phyloP scores from a whole-genome alignment of 169 alveolate species.

The Cryptosporidium parvum region DNA sequence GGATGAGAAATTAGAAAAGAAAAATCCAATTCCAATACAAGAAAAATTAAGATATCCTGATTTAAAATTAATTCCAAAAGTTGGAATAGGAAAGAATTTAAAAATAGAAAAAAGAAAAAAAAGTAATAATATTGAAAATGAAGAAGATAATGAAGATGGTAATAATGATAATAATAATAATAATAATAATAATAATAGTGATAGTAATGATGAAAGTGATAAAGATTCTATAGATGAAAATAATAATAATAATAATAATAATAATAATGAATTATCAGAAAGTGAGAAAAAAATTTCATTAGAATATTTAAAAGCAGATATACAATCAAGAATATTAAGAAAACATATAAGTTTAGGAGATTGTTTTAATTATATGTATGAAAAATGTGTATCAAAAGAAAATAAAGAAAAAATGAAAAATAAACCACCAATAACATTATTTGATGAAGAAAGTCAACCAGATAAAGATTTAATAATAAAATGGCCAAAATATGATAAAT shows the following conservation, averaged over 20 bases:
- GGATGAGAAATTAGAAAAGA: slow-evolving; percentile 28
- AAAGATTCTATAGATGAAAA: slow-evolving; percentile 5
- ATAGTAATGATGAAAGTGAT: not conserved
- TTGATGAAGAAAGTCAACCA: slow-evolving; percentile 49
- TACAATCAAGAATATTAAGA: slow-evolving; percentile 65
- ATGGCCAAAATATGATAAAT: slow-evolving; percentile 62
- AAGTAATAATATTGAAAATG: not conserved
- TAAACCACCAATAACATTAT: slow-evolving; percentile 17
- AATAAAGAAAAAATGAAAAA: slow-evolving; percentile 31
- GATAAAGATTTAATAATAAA: slow-evolving; percentile 13
- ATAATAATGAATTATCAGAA: slow-evolving; percentile 8
- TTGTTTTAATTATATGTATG: slow-evolving; percentile 39
- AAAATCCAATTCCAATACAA: slow-evolving; percentile 45
- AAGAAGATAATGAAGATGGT: not conserved
- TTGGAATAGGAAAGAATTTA: not conserved
- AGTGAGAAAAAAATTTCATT: slow-evolving; percentile 8
- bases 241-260: not conserved
- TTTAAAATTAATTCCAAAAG: slow-evolving; percentile 23
- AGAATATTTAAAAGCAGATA: slow-evolving; percentile 54
- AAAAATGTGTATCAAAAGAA: slow-evolving; percentile 28
- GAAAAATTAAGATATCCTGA: slow-evolving; percentile 36
- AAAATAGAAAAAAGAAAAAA: not conserved
- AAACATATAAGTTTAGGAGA: slow-evolving; percentile 42
- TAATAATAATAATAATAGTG: not conserved
- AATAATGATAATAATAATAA: not conserved